Evolutionary conservation across 139 green algal species (phyloP).

Genomic region (Nannochloris sp.): DNA sequence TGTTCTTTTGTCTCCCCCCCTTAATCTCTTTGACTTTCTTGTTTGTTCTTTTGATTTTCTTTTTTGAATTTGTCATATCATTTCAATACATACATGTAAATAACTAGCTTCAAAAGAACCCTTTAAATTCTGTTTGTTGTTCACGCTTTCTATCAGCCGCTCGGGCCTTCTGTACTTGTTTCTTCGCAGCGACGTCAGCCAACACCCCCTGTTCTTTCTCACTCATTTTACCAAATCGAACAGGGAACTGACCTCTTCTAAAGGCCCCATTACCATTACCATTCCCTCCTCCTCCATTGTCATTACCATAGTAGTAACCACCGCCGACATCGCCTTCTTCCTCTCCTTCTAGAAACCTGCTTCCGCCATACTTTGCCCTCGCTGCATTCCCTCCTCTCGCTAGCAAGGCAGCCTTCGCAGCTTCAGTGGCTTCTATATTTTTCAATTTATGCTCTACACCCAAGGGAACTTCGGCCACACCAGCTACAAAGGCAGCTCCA

Average conservation of each 20-base stretch:
- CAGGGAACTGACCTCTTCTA: not conserved
- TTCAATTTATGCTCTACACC: constrained; percentile 57
- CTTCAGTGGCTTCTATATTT: constrained; percentile 83
- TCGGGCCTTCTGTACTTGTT: not conserved
- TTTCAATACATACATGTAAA: not conserved
- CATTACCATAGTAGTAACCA: too few relatives aligned
- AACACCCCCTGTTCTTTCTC: not conserved
- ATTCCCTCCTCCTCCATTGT: too few relatives aligned
- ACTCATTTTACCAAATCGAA: not conserved
- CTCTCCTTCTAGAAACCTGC: too few relatives aligned
- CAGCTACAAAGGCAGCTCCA: constrained; percentile 41
- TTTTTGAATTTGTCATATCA: not conserved
- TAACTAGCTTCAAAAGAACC: not conserved
- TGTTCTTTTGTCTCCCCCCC: not conserved
- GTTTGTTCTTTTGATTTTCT: too few relatives aligned
- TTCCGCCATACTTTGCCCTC: too few relatives aligned
- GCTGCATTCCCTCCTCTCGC: not conserved
- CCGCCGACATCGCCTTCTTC: too few relatives aligned
- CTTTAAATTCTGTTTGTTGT: not conserved
- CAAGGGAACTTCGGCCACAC: constrained; percentile 72
- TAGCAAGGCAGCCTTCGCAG: constrained; percentile 63
- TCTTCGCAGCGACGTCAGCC: not conserved
- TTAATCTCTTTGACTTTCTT: not conserved
- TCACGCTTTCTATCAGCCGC: not conserved
- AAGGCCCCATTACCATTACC: not conserved